Base-by-base conservation (phyloP, 2,329 filamentous ascomycete species). In the Trichoderma atroviride region DNA sequence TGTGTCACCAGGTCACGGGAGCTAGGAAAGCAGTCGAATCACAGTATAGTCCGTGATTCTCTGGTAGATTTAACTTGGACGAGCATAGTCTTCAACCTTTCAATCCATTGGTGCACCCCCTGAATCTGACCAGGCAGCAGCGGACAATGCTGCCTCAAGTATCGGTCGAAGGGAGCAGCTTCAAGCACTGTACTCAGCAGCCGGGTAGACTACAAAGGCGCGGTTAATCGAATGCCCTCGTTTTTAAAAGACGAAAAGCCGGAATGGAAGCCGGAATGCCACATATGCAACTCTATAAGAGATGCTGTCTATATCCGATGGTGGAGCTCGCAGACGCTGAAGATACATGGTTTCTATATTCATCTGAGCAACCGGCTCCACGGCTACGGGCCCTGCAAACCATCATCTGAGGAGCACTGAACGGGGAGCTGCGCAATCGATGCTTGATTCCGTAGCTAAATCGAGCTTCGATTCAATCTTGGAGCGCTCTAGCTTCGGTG, bases 401-500 rank as follows among this genome's bases (percentile, higher is more conserved):
- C 31, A 58, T 35, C 40, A 29, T 19, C 19, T 52, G 37, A 52
- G 29, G 31, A 37, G n/a, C 40, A 35, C 29, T 58, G 5, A 24
- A 29, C 63, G 63, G 55, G 53, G 40, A 59, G 43, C 53, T 52
- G 63, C 63, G 63, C 55, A 47, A 66, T 66, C 63, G 63, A 66
- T 58, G 63, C 55, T 43, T 29, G 53, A 59, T 59, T 66, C 63
- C 63, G 63, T 52, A 37, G 1, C 63, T 52, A 52, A 37, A 37
- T 10, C 59, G 16, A n/a, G 40, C 47, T 37, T 27, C 37, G 6
- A 37, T n/a, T 10, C 14, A 22, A 58, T 58, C 10, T 24, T 27
- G 37, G 29, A 29, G 40, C 58, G 40, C 53, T 64, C 35, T 24
- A 27, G 5, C 47, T 58, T 50, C 24, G 31, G 22, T 3, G 4